These are phyloP conservation scores for Lachancea cidri DNA, from an alignment of 805 yeast genomes.

Conservation along the genomic window DNA sequence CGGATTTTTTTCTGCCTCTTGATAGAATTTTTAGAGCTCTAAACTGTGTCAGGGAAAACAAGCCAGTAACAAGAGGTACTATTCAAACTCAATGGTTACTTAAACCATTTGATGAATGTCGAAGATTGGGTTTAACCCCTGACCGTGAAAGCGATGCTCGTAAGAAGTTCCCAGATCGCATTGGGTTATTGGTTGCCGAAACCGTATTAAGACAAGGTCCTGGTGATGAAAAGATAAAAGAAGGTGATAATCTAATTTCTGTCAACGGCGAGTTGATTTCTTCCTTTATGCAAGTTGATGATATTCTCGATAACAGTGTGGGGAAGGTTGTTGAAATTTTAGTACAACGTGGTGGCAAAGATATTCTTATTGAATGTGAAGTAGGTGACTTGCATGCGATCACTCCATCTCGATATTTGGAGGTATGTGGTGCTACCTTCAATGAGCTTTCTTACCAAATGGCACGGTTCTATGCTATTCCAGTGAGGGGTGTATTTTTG, in stretches of 20 bases:
- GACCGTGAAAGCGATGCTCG: slow-evolving; percentile 72
- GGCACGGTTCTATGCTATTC: slow-evolving; percentile 78
- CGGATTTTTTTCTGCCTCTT: slow-evolving; percentile 87
- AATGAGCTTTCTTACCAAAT: slow-evolving; percentile 83
- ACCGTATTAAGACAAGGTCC: slow-evolving; percentile 83
- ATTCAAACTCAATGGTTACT: slow-evolving; percentile 86
- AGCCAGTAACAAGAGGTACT: slow-evolving; percentile 78
- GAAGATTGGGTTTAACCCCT: slow-evolving; percentile 73
- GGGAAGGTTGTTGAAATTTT: slow-evolving; percentile 51
- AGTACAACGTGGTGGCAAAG: slow-evolving; percentile 71
- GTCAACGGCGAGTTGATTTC: slow-evolving; percentile 61
- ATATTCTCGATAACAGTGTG: slow-evolving; percentile 66
- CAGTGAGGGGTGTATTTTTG: slow-evolving; percentile 78
- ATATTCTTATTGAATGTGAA: slow-evolving; percentile 42
- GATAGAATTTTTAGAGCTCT: slow-evolving; percentile 80
- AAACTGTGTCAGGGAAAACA: slow-evolving; percentile 54
- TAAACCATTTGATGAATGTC: slow-evolving; percentile 86
- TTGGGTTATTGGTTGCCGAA: slow-evolving; percentile 80
- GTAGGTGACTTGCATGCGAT: slow-evolving; percentile 77
- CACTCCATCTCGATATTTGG: slow-evolving; percentile 76
- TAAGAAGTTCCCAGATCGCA: slow-evolving; percentile 59
- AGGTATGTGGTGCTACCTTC: slow-evolving; percentile 82
- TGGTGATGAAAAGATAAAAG: slow-evolving; percentile 63
- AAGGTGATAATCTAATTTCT: slow-evolving; percentile 80
- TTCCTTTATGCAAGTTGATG: slow-evolving; percentile 77